These are phyloP conservation scores for Xerocomus potaroensis DNA, from an alignment of 768 basidiomycete species.

Conservation along the genomic window DNA sequence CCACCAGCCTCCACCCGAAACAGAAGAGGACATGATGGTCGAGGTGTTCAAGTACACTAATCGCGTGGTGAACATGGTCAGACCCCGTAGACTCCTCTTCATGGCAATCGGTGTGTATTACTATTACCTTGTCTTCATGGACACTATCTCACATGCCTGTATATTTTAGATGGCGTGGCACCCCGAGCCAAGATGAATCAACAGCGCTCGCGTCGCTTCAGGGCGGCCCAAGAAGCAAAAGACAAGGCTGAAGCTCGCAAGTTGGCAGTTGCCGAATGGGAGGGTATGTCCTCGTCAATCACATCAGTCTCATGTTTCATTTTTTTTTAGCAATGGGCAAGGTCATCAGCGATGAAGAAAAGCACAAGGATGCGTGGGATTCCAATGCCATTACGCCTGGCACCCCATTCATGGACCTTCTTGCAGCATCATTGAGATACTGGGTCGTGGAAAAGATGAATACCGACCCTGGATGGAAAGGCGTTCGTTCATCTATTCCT, in stretches of 20 bases:
- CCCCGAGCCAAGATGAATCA: slow-evolving; percentile 99
- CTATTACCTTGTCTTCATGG: background rate
- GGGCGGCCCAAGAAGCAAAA: slow-evolving; percentile 90
- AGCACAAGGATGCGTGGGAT: slow-evolving; percentile 88
- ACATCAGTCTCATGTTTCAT: background rate
- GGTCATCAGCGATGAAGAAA: slow-evolving; percentile 72
- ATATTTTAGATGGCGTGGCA: slow-evolving; percentile 82
- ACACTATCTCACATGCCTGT: background rate
- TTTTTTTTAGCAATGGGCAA: slow-evolving; percentile 90
- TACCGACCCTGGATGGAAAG: slow-evolving; percentile 92
- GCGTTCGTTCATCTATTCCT: slow-evolving; percentile 42
- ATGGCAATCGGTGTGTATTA: slow-evolving; percentile 92
- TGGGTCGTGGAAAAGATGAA: slow-evolving; percentile 98
- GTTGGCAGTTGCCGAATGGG: slow-evolving; percentile 80
- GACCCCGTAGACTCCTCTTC: slow-evolving; percentile 91
- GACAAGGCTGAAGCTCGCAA: slow-evolving; percentile 87
- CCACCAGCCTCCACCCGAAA: slow-evolving; percentile 85
- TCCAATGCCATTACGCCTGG: slow-evolving; percentile 99
- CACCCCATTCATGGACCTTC: slow-evolving; percentile 95
- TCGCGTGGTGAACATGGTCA: slow-evolving; percentile 93
- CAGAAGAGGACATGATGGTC: slow-evolving; percentile 99
- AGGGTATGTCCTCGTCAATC: slow-evolving; percentile 47
- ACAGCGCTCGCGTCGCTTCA: slow-evolving; percentile 94
- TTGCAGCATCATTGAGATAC: slow-evolving; percentile 85
- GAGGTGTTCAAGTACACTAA: slow-evolving; percentile 97